Conservation (phyloP, 306 rosid species). For the Boehmeria nivea region DNA sequence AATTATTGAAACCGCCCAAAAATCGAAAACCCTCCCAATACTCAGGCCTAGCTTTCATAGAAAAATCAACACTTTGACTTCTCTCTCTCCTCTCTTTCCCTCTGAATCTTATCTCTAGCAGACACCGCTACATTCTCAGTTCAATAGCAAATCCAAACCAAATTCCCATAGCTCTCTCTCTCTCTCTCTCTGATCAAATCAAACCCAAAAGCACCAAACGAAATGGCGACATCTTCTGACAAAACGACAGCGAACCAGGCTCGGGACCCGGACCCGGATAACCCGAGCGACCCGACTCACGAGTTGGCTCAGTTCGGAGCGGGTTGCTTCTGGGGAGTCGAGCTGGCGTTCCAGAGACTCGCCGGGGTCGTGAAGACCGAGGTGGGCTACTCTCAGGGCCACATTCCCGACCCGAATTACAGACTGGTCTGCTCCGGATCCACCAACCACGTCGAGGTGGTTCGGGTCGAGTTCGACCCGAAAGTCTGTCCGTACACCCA, state of each 20-base stretch:
- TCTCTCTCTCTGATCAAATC: background rate
- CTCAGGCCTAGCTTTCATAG: no score
- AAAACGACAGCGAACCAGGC: constrained; percentile 33
- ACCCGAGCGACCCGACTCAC: constrained; percentile 42
- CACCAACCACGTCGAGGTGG: constrained; percentile 73
- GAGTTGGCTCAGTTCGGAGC: constrained; percentile 76
- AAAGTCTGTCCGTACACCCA: constrained; percentile 40
- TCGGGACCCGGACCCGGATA: constrained; percentile 47
- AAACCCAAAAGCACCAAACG: background rate
- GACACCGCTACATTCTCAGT: no score
- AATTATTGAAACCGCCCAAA: no score
- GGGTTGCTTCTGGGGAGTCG: constrained; percentile 92
- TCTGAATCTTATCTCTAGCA: no score
- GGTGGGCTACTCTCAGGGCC: constrained; percentile 85
- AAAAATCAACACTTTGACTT: no score
- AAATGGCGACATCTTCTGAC: constrained; percentile 16
- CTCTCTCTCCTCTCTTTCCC: no score
- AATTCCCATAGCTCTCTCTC: no score
- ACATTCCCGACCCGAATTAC: constrained; percentile 54
- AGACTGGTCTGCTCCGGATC: constrained; percentile 50
- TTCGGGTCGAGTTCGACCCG: constrained; percentile 78
- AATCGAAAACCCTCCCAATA: no score
- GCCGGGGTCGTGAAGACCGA: constrained; percentile 68
- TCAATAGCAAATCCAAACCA: no score
- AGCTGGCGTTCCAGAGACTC: constrained; percentile 67